Conservation (phyloP, 2,329 filamentous ascomycete species). For the Beauveria scarabaeidicola region DNA sequence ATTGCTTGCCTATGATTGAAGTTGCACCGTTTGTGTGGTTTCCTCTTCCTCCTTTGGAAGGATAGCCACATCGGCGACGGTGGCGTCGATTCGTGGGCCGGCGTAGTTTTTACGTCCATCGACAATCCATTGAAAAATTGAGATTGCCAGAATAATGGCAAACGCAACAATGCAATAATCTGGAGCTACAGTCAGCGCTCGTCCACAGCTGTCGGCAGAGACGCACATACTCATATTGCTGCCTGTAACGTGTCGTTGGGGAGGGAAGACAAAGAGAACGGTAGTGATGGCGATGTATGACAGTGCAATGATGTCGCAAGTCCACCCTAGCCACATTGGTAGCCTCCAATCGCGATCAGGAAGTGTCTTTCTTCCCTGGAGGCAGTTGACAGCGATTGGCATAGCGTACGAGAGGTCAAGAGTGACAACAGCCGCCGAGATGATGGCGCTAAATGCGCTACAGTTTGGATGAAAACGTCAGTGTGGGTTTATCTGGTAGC, state of each 20-base stretch:
- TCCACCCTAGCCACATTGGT: constrained; percentile 28
- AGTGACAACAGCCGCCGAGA: constrained; percentile 62
- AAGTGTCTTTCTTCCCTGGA: constrained; percentile 57
- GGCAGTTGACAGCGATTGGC: constrained; percentile 60
- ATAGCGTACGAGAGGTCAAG: constrained; percentile 67
- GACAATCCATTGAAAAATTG: constrained; percentile 34
- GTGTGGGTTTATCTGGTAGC: not conserved
- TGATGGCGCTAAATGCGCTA: constrained; percentile 62
- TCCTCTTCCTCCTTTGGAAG: not conserved
- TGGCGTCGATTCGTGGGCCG: constrained; percentile 21
- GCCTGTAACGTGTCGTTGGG: constrained; percentile 52
- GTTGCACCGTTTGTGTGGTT: constrained; percentile 12
- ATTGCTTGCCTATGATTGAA: constrained; percentile 10
- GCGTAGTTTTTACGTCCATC: constrained; percentile 38
- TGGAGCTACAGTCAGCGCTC: constrained; percentile 1
- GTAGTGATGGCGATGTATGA: constrained; percentile 58
- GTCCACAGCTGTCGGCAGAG: not conserved
- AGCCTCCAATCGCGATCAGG: constrained; percentile 39
- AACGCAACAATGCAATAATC: constrained; percentile 39
- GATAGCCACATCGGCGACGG: not conserved
- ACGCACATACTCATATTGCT: constrained; percentile 51
- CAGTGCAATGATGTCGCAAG: constrained; percentile 37
- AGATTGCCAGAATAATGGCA: constrained; percentile 35
- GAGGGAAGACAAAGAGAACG: constrained; percentile 67
- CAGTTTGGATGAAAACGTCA: not conserved